Evolutionary conservation across 768 basidiomycete genomes (phyloP), one percentile per base, ranked within the genome.

Genomic region (Trametes gibbosa): DNA sequence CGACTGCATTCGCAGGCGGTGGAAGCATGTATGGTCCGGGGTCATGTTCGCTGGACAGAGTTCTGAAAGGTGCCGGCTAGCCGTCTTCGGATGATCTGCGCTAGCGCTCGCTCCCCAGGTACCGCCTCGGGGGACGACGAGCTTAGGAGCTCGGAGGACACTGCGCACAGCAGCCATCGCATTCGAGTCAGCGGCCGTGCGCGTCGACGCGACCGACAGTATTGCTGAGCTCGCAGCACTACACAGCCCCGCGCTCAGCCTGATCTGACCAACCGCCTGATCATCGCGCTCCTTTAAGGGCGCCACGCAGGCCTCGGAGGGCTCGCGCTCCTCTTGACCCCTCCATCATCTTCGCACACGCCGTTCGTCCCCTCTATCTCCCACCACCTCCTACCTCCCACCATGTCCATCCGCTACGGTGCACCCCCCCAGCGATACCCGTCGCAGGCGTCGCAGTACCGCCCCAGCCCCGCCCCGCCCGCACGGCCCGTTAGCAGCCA

Each of bases 331-430:
- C 19, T 50, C 56, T 37, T 58, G 46, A 21, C 23, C 24, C 24
- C 50, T 40, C 52, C 43, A 47, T 50, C 58, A 54, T 21, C 50
- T 41, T 42, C 58, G 34, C 50, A 46, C 43, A 37, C 58, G 41
- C 13, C 29, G 29, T 49, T 24, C 46, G 23, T 23, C 29, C 35
- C 35, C 37, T 34, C 41, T 41, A 21, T 48, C 46, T 48, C 46
- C 56, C 56, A 34, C 47, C 51, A 41, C 46, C 56, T 56, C n/a
- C 47, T 42, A 41, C 50, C 53, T 56, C n/a, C 47, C 48, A 41
- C 50, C 53, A 66, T 66, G 65, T 66, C 65, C 40, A 16, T 63
- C 34, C 62, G 52, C 53, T 64, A 63, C 56, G 56, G 57, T 25
- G 59, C 53, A 19, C 60, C 62, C 53, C 42, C 42, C 4, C 42